A percentile compares a stretch with the other conserved stretches of the same genome.
Conservation (phyloP, 306 rosid species). For the Rosa persica region DNA sequence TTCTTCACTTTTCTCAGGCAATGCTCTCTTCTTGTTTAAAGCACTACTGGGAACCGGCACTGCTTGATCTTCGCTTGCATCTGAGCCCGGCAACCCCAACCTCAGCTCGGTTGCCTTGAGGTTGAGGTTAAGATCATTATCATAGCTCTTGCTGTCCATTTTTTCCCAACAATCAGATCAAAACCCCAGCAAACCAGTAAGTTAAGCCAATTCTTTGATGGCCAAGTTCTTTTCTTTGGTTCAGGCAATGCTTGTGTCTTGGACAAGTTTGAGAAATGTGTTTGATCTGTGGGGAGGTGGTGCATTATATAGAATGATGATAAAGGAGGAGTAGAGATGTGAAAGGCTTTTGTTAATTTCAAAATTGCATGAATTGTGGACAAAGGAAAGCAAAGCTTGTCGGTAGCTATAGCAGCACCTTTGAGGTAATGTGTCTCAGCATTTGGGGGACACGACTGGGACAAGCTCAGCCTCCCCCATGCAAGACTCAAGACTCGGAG, state of each 20-base stretch:
- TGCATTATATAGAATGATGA: slow-evolving; percentile 39
- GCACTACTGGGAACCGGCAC: background rate
- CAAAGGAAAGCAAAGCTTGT: slow-evolving; percentile 73
- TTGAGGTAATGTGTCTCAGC: slow-evolving; percentile 59
- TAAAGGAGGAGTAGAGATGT: background rate
- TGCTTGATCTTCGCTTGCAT: slow-evolving; percentile 30
- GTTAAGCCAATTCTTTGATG: background rate
- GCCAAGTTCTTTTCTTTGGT: slow-evolving; percentile 16
- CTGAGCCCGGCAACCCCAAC: slow-evolving; percentile 74
- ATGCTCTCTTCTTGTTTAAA: slow-evolving; percentile 56
- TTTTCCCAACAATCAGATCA: background rate
- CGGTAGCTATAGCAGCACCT: slow-evolving; percentile 73
- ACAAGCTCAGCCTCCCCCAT: slow-evolving; percentile 62
- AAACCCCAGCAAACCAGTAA: background rate
- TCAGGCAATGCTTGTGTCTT: background rate
- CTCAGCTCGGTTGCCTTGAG: slow-evolving; percentile 85
- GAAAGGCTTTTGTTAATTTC: slow-evolving; percentile 14
- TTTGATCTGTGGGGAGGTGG: slow-evolving; percentile 19
- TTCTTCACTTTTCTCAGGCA: slow-evolving; percentile 34
- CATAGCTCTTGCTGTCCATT: slow-evolving; percentile 50
- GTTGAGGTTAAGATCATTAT: slow-evolving; percentile 53
- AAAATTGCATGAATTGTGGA: slow-evolving; percentile 60
- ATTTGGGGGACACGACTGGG: slow-evolving; percentile 68
- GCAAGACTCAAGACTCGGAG: slow-evolving; percentile 30
- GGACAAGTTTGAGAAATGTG: slow-evolving; percentile 21